Evolutionary conservation across 2,329 filamentous ascomycete genomes (phyloP).

Genomic region (Ophiostoma populinum): DNA sequence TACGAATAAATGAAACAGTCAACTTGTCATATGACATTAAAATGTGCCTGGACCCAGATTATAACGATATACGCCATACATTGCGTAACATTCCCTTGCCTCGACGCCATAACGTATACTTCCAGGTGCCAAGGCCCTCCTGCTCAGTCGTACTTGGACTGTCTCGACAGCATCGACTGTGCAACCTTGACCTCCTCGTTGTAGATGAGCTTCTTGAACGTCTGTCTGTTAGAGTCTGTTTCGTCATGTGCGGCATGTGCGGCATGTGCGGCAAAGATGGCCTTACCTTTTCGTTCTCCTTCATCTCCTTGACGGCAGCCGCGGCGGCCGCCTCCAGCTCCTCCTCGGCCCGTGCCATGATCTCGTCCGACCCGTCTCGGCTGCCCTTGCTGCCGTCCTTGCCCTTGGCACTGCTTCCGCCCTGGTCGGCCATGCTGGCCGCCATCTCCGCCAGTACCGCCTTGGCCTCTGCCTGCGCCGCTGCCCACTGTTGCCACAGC

Average conservation of each 20-base stretch:
- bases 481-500: conserved; percentile 18
- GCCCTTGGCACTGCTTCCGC: background rate
- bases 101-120: too few species aligned
- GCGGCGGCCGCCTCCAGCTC: conserved; percentile 6
- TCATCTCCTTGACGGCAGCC: conserved; percentile 9
- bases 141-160: conserved; percentile 12
- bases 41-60: too few species aligned
- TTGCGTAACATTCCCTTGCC: too few species aligned
- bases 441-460: conserved; percentile 13
- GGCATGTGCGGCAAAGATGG: background rate
- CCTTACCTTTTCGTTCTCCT: conserved; percentile 11
- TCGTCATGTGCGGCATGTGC: too few species aligned
- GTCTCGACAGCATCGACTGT: conserved; percentile 10
- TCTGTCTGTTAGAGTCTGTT: conserved; percentile 3
- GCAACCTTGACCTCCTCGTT: conserved; percentile 13
- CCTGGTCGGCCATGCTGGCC: background rate
- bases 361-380: background rate
- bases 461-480: conserved; percentile 24
- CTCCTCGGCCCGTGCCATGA: conserved; percentile 7
- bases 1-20: too few species aligned
- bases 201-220: conserved; percentile 10
- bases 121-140: background rate
- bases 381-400: background rate
- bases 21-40: too few species aligned
- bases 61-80: too few species aligned